Evolutionary conservation across 352 stramenopile genomes (phyloP), one percentile per base, ranked within the genome.

Genomic region (Pythium phragmiticola): DNA sequence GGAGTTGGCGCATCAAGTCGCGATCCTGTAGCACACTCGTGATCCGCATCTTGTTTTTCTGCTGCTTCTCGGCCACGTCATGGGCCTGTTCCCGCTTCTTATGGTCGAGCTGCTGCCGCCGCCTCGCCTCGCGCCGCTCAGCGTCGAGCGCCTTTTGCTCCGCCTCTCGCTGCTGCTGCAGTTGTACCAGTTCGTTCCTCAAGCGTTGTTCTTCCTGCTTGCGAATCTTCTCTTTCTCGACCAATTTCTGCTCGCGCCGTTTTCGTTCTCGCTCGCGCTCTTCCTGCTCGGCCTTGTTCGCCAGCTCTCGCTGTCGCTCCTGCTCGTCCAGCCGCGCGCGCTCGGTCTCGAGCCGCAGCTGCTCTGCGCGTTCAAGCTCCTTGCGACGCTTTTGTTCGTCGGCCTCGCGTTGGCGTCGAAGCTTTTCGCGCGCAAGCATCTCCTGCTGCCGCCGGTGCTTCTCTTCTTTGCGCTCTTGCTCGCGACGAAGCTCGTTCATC

Each of bases 11-110:
- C 48, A 88, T 75, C 12, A 76, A 19, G 37, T 86, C 84, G 30
- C 82, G 86, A 52, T 92, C 82, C 47, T 80, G 58, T 17, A 92
- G 49, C 14, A 92, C 82, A 50, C 66, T 77, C 12, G 70, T 73
- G 46, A 92, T 84, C 7, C 82, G 76, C 52, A 85, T 77, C 21
- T 87, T 80, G 69, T 90, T 92, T 28, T 72, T 76, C 26, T 81
- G 66, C 50, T 91, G 82, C 56, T 88, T 92, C 7, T 88, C 74
- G 0, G 69, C 57, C 33, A 87, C 57, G 36, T 85, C 76, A 2
- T 65, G 54, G 0, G 77, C 76, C 49, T 80, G 88, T 14, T 72
- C 47, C 0, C 62, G 66, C 36, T 80, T 80, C 45, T 84, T 76
- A 7, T 62, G 51, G 30, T 88, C 78, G 7, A 84, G 71, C 33